These are phyloP conservation scores for Hebeloma cylindrosporum DNA, from an alignment of 768 basidiomycete genomes.

Conservation along the genomic window DNA sequence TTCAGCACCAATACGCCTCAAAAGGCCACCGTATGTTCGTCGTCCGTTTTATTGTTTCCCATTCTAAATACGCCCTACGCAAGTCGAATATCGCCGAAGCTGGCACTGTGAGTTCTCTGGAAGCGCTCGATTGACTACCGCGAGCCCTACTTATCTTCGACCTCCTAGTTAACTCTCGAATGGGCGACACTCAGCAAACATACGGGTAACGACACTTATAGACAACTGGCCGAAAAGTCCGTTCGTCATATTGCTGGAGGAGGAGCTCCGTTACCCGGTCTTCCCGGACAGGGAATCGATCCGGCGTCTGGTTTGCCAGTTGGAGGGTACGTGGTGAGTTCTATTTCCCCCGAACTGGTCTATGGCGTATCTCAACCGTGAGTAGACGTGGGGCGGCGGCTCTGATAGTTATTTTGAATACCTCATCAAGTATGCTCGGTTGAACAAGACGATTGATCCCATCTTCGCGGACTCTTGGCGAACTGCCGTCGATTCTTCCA, in stretches of 20 bases:
- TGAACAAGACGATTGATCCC: slow-evolving; percentile 62
- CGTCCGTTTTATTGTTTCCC: neutral
- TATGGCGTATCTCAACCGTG: neutral
- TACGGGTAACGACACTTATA: slow-evolving; percentile 60
- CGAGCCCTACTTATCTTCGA: neutral
- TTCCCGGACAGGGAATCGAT: slow-evolving; percentile 58
- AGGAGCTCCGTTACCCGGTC: slow-evolving; percentile 33
- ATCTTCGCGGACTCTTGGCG: slow-evolving; percentile 64
- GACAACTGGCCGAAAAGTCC: slow-evolving; percentile 47
- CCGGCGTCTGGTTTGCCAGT: slow-evolving; percentile 47
- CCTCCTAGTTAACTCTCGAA: slow-evolving; percentile 52
- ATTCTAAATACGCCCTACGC: neutral
- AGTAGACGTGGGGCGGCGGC: slow-evolving; percentile 63
- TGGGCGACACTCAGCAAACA: slow-evolving; percentile 54
- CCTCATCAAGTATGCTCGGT: slow-evolving; percentile 66
- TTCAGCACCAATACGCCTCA: slow-evolving; percentile 44
- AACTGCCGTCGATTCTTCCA: slow-evolving; percentile 70
- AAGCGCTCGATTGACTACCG: neutral
- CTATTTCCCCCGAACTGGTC: neutral
- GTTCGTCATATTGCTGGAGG: slow-evolving; percentile 48
- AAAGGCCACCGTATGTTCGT: slow-evolving; percentile 22
- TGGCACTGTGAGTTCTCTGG: slow-evolving; percentile 41
- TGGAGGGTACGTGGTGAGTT: slow-evolving; percentile 52
- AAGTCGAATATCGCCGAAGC: slow-evolving; percentile 56
- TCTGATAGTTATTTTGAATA: slow-evolving; percentile 79